Conservation (phyloP, 2,329 filamentous ascomycete genomes). For the Gliomastix tumulicola region DNA sequence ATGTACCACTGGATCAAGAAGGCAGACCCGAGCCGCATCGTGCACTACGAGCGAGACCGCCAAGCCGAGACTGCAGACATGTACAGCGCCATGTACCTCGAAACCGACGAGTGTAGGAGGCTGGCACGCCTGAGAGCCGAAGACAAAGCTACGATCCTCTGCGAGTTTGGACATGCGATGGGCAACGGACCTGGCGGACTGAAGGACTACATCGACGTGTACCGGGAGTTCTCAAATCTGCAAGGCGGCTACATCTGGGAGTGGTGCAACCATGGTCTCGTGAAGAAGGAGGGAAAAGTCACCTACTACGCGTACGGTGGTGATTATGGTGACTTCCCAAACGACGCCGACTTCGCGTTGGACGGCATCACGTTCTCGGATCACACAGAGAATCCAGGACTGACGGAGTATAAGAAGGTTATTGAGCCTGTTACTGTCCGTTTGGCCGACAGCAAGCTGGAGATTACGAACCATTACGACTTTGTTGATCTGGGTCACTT, state of each 20-base stretch:
- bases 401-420: constrained; percentile 50
- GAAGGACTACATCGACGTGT: constrained; percentile 60
- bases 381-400: constrained; percentile 44
- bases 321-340: constrained; percentile 54
- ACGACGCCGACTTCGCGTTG: constrained; percentile 56
- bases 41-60: constrained; percentile 61
- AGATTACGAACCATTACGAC: constrained; percentile 39
- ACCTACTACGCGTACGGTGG: constrained; percentile 53
- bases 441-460: constrained; percentile 24
- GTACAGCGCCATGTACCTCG: constrained; percentile 59
- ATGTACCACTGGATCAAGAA: constrained; percentile 60
- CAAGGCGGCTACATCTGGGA: constrained; percentile 65
- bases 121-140: not conserved
- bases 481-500: constrained; percentile 38
- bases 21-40: constrained; percentile 47
- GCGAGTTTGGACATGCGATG: constrained; percentile 59
- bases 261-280: constrained; percentile 55
- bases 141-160: constrained; percentile 52
- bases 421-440: constrained; percentile 46
- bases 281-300: constrained; percentile 29
- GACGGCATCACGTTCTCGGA: constrained; percentile 48
- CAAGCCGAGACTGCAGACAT: constrained; percentile 54
- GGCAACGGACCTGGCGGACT: constrained; percentile 67
- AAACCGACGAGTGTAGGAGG: constrained; percentile 35
- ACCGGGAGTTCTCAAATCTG: constrained; percentile 50